Base-by-base conservation (phyloP, 176 grass and related monocot genomes). In the Tillandsia leiboldiana region DNA sequence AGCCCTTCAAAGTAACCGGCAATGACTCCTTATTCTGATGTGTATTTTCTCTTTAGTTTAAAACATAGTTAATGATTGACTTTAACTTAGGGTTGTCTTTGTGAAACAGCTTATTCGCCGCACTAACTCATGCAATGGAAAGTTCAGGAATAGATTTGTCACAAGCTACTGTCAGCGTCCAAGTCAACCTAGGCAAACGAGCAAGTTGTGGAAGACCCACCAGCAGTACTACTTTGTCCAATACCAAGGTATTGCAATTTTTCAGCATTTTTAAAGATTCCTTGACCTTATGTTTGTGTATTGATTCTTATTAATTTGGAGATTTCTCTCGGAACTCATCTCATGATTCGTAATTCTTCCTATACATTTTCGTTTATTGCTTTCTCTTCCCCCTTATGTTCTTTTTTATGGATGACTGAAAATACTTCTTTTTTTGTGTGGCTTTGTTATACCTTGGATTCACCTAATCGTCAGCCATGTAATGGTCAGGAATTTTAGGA, bases 61-160 rank as follows among this genome's bases (percentile, higher is more conserved):
- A 67, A 47, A 71, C 50, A 3, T 22, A 9, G 15, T 53, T 24
- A 22, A 51, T 15, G 17, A 54, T 56, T 63, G 26, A 53, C 17
- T 65, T 53, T 13, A n/a, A 42, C 53, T 51, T 47, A 51, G 54
- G 17, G 23, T 51, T 49, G 42, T 50, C n/a, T 50, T 20, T 58
- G 53, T 50, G 63, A 7, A 48, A 61, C 72, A 90, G 87, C 70
- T 61, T 90, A 66, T 85, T 90, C 68, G 70, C 72, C 1, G 62
- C 87, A 57, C 65, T 90, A 64, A 77, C 87, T 73, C 73, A 81
- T 70, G 87, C 82, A 72, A 79, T 90, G 74, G 87, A 82, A 64
- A 85, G 80, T 75, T 79, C 79, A 72, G 87, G 82, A 51, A 28
- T 90, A 70, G 87, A 90, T 72, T 70, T 85, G 63, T 85, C 87